These are phyloP conservation scores for Closterium sp. DNA, from an alignment of 139 green algal species.

Conservation along the genomic window DNA sequence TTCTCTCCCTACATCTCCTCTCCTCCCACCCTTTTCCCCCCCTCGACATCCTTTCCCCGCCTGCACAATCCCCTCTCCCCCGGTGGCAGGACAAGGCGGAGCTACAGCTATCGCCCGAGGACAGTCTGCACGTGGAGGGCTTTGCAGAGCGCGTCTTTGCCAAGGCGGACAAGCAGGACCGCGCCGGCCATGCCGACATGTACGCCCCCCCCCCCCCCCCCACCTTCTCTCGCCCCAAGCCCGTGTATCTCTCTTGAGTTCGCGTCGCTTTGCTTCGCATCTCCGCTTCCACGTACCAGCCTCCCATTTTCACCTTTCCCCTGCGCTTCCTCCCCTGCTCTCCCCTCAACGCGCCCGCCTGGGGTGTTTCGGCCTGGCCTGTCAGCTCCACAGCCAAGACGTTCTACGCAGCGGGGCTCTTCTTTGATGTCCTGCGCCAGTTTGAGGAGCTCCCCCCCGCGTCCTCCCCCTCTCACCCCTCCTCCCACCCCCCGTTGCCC, in stretches of 20 bases:
- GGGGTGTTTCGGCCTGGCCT: too few relatives aligned
- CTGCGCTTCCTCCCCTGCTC: not conserved
- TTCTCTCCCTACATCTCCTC: not conserved
- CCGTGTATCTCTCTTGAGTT: not conserved
- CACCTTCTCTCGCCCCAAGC: not conserved
- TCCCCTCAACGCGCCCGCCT: too few relatives aligned
- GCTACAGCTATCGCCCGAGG: slow-evolving; percentile 4
- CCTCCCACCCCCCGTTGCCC: not conserved
- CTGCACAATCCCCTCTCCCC: not conserved
- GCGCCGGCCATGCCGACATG: slow-evolving; percentile 37
- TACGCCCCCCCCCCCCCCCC: not conserved
- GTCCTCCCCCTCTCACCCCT: not conserved
- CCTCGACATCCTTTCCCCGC: not conserved
- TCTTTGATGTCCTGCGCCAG: slow-evolving; percentile 91
- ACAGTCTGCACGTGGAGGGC: slow-evolving; percentile 44
- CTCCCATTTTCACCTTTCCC: slow-evolving; percentile 69
- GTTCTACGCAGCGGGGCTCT: slow-evolving; percentile 82
- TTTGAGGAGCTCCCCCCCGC: too few relatives aligned
- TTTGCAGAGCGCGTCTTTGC: slow-evolving; percentile 43
- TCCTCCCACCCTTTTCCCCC: not conserved
- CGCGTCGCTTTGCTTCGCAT: not conserved
- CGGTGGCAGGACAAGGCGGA: slow-evolving; percentile 31
- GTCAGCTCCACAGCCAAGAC: slow-evolving; percentile 68
- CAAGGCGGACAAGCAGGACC: slow-evolving; percentile 47
- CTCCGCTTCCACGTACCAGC: not conserved